Conservation (phyloP, 345 rosid species). For the Corymbia maculata region DNA sequence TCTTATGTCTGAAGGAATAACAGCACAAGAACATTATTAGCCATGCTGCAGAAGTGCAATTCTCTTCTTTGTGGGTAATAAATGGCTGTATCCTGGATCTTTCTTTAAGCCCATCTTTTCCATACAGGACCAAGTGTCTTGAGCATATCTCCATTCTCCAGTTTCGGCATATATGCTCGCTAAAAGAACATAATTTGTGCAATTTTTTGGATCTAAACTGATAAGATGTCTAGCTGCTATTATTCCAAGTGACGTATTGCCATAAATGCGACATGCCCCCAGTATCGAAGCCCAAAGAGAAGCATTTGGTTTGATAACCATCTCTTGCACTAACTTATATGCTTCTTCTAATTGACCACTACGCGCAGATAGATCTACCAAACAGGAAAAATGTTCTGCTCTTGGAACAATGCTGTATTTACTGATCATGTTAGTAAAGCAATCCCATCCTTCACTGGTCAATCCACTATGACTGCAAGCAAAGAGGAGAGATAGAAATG, state of each 20-base stretch:
- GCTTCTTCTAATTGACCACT: conserved; percentile 52
- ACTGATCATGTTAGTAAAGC: conserved; percentile 42
- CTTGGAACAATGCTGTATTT: conserved; percentile 35
- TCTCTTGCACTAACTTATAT: conserved; percentile 25
- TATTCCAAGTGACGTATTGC: conserved; percentile 30
- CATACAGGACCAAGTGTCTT: conserved; percentile 31
- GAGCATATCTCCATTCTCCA: conserved; percentile 47
- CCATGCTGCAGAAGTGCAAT: conserved; percentile 8
- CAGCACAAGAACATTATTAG: neutral
- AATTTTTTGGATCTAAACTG: conserved; percentile 34
- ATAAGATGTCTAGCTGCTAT: conserved; percentile 38
- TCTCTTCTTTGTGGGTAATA: conserved; percentile 17
- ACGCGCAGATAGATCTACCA: conserved; percentile 64
- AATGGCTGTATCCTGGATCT: conserved; percentile 49
- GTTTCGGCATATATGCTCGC: conserved; percentile 45
- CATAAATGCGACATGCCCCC: conserved; percentile 49
- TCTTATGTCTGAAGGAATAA: neutral
- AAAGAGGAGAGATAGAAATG: conserved; percentile 56
- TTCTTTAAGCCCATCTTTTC: conserved; percentile 37
- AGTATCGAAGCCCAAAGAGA: conserved; percentile 64
- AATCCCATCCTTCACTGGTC: conserved; percentile 41
- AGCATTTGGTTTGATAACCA: conserved; percentile 28
- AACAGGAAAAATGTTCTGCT: conserved; percentile 56
- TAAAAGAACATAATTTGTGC: conserved; percentile 48
- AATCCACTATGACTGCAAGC: conserved; percentile 68